phyloP scores from a whole-genome alignment of 805 yeast genomes.

The Hanseniaspora pseudoguilliermondii region DNA sequence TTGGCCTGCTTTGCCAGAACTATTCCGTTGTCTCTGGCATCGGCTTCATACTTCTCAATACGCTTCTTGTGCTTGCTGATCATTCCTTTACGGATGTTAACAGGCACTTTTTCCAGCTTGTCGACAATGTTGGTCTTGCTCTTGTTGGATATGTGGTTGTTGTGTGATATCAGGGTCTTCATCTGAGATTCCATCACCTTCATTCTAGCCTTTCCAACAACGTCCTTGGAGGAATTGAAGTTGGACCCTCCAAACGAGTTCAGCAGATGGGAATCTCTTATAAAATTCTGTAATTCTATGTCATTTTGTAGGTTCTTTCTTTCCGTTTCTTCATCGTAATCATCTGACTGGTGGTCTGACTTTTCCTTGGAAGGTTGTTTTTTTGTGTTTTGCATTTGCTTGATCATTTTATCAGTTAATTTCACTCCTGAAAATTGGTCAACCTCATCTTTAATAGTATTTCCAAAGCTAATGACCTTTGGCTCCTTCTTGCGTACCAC shows the following conservation, averaged over 20 bases:
- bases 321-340: constrained; percentile 29
- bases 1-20: constrained; percentile 49
- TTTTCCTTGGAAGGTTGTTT: constrained; percentile 28
- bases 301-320: constrained; percentile 53
- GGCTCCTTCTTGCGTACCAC: constrained; percentile 11
- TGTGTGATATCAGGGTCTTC: constrained; percentile 30
- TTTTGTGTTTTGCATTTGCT: constrained; percentile 33
- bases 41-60: constrained; percentile 48
- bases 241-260: constrained; percentile 25
- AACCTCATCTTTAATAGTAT: constrained; percentile 24
- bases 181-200: constrained; percentile 52
- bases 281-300: constrained; percentile 54
- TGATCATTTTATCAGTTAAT: constrained; percentile 15
- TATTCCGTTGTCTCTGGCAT: constrained; percentile 83
- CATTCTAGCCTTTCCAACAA: constrained; percentile 54
- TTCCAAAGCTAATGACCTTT: constrained; percentile 25
- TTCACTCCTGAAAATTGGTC: constrained; percentile 34
- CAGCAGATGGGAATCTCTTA: constrained; percentile 58
- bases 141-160: constrained; percentile 30
- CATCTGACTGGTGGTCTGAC: constrained; percentile 25
- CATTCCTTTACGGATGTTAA: constrained; percentile 80
- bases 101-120: constrained; percentile 69
- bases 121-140: constrained; percentile 20
- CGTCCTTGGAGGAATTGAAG: constrained; percentile 20
- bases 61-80: constrained; percentile 41